Evolutionary conservation across 805 yeast genomes (phyloP).

Genomic region (Kazachstania taianensis): DNA sequence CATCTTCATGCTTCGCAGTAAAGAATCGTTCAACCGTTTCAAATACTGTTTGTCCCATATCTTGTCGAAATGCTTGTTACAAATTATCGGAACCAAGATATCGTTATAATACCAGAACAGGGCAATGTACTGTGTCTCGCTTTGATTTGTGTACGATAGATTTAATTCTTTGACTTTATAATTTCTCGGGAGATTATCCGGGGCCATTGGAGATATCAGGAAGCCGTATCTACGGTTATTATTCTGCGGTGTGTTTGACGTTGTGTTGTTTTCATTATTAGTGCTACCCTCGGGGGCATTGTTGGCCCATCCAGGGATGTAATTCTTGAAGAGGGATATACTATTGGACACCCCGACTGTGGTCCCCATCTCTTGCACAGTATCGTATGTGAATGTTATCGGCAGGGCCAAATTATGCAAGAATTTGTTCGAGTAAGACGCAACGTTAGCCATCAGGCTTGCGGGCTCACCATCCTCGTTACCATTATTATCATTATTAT

Average conservation of each 20-base stretch:
- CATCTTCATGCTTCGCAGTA: constrained; percentile 1
- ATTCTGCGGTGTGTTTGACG: not conserved
- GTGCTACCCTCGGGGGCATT: not conserved
- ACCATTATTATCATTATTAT: constrained; percentile 1
- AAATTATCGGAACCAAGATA: constrained; percentile 18
- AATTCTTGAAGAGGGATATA: constrained; percentile 21
- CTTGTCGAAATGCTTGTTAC: constrained; percentile 16
- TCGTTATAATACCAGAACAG: constrained; percentile 27
- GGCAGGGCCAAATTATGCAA: constrained; percentile 26
- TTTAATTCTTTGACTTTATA: constrained; percentile 18
- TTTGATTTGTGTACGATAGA: constrained; percentile 10
- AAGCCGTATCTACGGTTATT: constrained; percentile 16
- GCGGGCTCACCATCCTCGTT: constrained; percentile 1
- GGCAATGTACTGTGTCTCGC: constrained; percentile 12
- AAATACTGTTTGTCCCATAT: constrained; percentile 24
- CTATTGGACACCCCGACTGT: constrained; percentile 27
- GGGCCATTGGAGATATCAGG: constrained; percentile 23
- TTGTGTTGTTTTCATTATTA: not conserved
- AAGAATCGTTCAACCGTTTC: constrained; percentile 14
- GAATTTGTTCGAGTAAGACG: constrained; percentile 11
- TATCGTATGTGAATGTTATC: constrained; percentile 26
- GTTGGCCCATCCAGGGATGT: constrained; percentile 19
- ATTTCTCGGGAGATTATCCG: constrained; percentile 16
- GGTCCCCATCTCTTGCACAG: constrained; percentile 27
- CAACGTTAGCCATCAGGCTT: constrained; percentile 1